Base-by-base conservation (phyloP, 805 yeast genomes). In the Spathaspora gorwiae region DNA sequence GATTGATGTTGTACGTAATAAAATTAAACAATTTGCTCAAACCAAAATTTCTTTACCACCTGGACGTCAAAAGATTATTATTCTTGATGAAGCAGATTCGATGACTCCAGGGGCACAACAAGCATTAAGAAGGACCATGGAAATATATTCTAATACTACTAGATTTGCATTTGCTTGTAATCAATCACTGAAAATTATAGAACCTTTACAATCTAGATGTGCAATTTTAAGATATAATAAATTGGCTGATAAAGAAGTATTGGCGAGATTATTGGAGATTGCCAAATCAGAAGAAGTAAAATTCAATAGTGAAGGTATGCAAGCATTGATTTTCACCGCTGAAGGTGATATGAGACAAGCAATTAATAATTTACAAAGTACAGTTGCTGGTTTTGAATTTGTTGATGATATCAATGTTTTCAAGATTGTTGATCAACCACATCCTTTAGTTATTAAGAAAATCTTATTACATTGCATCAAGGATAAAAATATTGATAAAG, bases 291-390 rank as follows among this genome's bases (percentile, higher is more conserved):
- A 94, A 62, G 62, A 80, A 37, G 86, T 92, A 11, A 72, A 88
- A 57, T 87, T 80, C 64, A 80, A 90, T 13, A 87, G 89, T 49
- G 97, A 89, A 62, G 99, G 99, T 0, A 66, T 94, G 32, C 89
- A 89, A 53, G 98, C 99, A 0, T 75, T 94, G 47, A 81, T 94
- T 12, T 94, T 94, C 67, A 84, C 97, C 0, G 95, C 97, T 0
- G 99, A 94, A 60, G 99, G 99, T 48, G 99, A 94, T 61, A 92
- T 94, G 99, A 81, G 99, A 64, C 99, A 94, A 65, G 99, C 98
- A 0, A 79, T 94, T 40, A 94, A 94, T 60, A 94, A 94, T 64
- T 63, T 94, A 47, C 99, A 94, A 61, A 84, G 95, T 57, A 90
- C 97, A 0, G 92, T 84, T 30, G 89, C 97, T 1, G 99, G 99